A percentile compares a stretch with the other conserved stretches of the same genome.
phyloP scores from a whole-genome alignment of 2,329 filamentous ascomycete species.

The Zalaria sp. region DNA sequence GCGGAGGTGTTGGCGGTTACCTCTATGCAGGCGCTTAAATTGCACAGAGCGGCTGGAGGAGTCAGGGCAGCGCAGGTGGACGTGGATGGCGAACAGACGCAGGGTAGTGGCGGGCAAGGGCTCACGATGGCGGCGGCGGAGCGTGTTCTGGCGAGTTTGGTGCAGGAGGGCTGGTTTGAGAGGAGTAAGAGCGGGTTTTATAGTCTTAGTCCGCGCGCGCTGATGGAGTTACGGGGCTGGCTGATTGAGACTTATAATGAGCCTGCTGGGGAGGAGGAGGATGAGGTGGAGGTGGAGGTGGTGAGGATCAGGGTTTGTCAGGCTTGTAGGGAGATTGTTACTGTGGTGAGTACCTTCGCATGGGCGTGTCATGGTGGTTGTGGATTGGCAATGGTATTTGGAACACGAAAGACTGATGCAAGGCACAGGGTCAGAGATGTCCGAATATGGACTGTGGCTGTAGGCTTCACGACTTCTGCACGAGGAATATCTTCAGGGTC shows the following conservation, averaged over 20 bases:
- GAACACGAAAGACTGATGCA: background rate
- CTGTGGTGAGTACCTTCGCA: conserved; percentile 35
- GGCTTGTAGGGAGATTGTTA: conserved; percentile 82
- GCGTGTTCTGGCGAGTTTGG: conserved; percentile 50
- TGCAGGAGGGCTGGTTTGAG: conserved; percentile 75
- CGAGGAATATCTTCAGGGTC: conserved; percentile 57
- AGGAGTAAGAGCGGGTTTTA: conserved; percentile 60
- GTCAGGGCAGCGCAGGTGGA: conserved; percentile 17
- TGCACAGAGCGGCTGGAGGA: conserved; percentile 34
- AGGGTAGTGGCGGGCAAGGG: conserved; percentile 16
- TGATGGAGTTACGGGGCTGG: conserved; percentile 78
- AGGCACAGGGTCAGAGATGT: conserved; percentile 55
- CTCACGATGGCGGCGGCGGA: conserved; percentile 71
- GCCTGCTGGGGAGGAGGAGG: conserved; percentile 37
- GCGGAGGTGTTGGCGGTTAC: no score
- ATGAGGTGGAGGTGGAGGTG: conserved; percentile 29
- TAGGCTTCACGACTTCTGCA: conserved; percentile 65
- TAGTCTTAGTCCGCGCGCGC: conserved; percentile 56
- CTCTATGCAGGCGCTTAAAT: conserved; percentile 65
- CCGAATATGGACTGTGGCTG: conserved; percentile 50
- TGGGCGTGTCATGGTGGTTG: background rate
- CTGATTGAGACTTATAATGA: conserved; percentile 86
- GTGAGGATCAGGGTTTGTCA: conserved; percentile 75
- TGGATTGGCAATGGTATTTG: background rate
- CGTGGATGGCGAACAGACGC: conserved; percentile 9